These are phyloP conservation scores for Bruguiera parviflora DNA, from an alignment of 345 rosid species.

Conservation along the genomic window DNA sequence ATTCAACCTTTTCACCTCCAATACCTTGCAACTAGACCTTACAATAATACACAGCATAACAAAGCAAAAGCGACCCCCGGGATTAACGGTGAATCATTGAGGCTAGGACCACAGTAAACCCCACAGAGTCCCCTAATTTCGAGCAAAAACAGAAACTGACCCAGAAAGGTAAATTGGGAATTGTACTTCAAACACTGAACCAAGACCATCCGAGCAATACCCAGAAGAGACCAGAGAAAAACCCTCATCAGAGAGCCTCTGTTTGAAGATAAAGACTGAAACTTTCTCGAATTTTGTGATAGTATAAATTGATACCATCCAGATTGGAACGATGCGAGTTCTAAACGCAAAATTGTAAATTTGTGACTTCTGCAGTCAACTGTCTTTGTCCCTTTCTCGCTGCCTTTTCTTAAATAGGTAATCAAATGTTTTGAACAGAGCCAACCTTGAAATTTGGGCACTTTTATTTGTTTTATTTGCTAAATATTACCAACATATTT, in stretches of 20 bases:
- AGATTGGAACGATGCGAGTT: background rate
- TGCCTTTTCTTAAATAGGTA: background rate
- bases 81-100: background rate
- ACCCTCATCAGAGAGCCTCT: constrained; percentile 15
- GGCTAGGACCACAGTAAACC: background rate
- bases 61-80: background rate
- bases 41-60: background rate
- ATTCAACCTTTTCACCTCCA: background rate
- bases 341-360: background rate
- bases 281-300: background rate
- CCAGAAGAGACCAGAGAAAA: constrained; percentile 9
- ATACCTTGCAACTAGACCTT: background rate
- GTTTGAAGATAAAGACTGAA: constrained; percentile 7
- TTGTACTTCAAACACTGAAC: background rate
- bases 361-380: background rate
- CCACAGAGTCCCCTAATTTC: background rate
- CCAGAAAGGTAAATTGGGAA: background rate
- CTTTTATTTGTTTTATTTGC: constrained; percentile 3
- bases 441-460: constrained; percentile 25
- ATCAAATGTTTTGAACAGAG: constrained; percentile 5
- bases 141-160: background rate
- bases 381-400: background rate
- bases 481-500: background rate
- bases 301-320: background rate
- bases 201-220: background rate